phyloP scores from a whole-genome alignment of 805 yeast species.

The Metschnikowia henanensis region DNA sequence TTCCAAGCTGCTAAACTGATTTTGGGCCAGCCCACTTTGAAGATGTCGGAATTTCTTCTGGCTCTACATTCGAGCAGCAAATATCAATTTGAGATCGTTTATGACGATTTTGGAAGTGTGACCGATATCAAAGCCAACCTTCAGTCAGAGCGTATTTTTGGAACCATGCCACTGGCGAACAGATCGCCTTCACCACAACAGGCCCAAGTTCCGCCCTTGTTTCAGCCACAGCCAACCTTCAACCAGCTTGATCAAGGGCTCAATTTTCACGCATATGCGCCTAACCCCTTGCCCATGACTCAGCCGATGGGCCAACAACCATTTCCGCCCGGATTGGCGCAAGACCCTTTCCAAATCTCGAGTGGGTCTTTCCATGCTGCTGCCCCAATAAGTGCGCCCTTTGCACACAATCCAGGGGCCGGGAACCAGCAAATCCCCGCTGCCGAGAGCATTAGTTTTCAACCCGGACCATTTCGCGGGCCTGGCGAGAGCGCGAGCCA shows the following conservation, averaged over 20 bases:
- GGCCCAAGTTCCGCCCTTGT: slow-evolving; percentile 3
- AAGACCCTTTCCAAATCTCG: slow-evolving; percentile 4
- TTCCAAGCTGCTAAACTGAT: slow-evolving; percentile 32
- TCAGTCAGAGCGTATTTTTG: slow-evolving; percentile 8
- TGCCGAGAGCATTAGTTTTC: slow-evolving; percentile 4
- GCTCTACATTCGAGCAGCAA: slow-evolving; percentile 14
- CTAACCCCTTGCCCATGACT: slow-evolving; percentile 4
- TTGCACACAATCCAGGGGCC: neutral
- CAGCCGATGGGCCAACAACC: slow-evolving; percentile 4
- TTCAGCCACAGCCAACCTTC: slow-evolving; percentile 8
- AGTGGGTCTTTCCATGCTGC: slow-evolving; percentile 5
- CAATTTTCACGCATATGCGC: slow-evolving; percentile 3
- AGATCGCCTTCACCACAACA: slow-evolving; percentile 11
- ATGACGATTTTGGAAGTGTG: slow-evolving; percentile 48
- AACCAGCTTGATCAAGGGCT: slow-evolving; percentile 3
- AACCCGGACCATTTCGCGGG: slow-evolving; percentile 4
- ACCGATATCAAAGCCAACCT: slow-evolving; percentile 33
- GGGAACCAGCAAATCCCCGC: neutral
- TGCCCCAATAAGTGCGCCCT: neutral
- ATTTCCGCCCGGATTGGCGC: slow-evolving; percentile 4
- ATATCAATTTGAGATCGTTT: slow-evolving; percentile 42
- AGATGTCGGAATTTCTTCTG: slow-evolving; percentile 32
- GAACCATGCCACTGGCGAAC: slow-evolving; percentile 1
- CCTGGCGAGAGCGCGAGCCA: slow-evolving; percentile 5
- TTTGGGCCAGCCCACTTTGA: slow-evolving; percentile 27